A percentile compares a stretch with the other conserved stretches of the same genome.
These are phyloP conservation scores for Darksidea phi DNA, from an alignment of 495 filamentous ascomycete genomes.

Conservation along the genomic window DNA sequence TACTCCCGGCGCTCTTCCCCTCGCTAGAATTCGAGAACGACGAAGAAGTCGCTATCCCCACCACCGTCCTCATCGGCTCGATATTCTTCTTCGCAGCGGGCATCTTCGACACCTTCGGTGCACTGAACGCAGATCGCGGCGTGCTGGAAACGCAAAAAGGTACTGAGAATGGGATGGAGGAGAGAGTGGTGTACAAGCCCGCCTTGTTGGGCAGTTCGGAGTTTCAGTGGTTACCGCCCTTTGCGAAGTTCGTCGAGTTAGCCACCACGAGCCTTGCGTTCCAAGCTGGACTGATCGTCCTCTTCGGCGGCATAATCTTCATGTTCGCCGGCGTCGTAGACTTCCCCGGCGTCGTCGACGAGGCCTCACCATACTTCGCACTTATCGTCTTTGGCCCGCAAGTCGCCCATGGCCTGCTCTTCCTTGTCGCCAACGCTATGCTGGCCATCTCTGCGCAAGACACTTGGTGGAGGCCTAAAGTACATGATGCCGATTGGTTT, in stretches of 20 bases:
- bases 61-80: slow-evolving; percentile 17
- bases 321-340: slow-evolving; percentile 12
- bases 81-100: slow-evolving; percentile 20
- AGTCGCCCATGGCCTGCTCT: slow-evolving; percentile 8
- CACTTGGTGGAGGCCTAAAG: slow-evolving; percentile 16
- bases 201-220: slow-evolving; percentile 10
- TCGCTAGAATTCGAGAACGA: slow-evolving; percentile 1
- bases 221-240: slow-evolving; percentile 9
- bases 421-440: slow-evolving; percentile 14
- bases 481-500: slow-evolving; percentile 14
- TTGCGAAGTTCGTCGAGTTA: slow-evolving; percentile 8
- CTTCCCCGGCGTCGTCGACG: slow-evolving; percentile 13
- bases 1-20: slow-evolving; percentile 8
- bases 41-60: slow-evolving; percentile 10
- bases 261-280: slow-evolving; percentile 6
- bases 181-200: slow-evolving; percentile 3
- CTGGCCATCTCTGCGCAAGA: slow-evolving; percentile 18
- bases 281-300: slow-evolving; percentile 23
- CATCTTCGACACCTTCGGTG: slow-evolving; percentile 17
- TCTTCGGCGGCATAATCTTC: slow-evolving; percentile 26
- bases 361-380: background rate
- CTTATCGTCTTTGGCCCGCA: slow-evolving; percentile 17
- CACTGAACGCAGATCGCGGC: slow-evolving; percentile 22
- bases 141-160: slow-evolving; percentile 2
- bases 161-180: background rate